Evolutionary conservation across 495 filamentous ascomycete species (phyloP).

Genomic region (Aspergillus campestris): DNA sequence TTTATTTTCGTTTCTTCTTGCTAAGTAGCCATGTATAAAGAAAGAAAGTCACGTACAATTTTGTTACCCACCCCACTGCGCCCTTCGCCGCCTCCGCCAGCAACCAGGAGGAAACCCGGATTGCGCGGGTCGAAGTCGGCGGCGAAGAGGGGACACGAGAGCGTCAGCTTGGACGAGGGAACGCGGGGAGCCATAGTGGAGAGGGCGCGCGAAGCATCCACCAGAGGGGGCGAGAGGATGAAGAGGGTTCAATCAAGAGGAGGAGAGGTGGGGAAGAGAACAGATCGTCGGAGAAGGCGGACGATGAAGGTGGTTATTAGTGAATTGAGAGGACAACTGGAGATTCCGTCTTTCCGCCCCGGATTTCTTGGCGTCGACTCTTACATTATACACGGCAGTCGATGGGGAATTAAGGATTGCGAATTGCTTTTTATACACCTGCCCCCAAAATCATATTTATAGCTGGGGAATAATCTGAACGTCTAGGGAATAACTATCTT

Average conservation of each 20-base stretch:
- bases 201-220: constrained; percentile 4
- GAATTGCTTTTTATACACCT: too few relatives aligned
- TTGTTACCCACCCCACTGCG: constrained; percentile 85
- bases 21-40: neutral
- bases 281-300: neutral
- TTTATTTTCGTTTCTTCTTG: too few relatives aligned
- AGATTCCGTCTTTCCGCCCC: constrained; percentile 16
- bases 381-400: neutral
- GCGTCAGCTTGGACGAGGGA: constrained; percentile 55
- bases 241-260: neutral
- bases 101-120: constrained; percentile 68
- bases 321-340: constrained; percentile 5
- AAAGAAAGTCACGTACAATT: constrained; percentile 50
- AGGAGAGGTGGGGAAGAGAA: constrained; percentile 3
- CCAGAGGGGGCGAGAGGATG: constrained; percentile 1
- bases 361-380: constrained; percentile 26
- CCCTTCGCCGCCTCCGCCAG: constrained; percentile 80
- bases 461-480: neutral
- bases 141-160: constrained; percentile 82
- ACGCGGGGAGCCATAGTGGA: constrained; percentile 42
- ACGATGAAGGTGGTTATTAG: neutral
- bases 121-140: constrained; percentile 83
- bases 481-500: neutral
- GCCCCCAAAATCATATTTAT: neutral
- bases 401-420: too few relatives aligned